A percentile compares a stretch with the other conserved stretches of the same genome.
Conservation (phyloP, 345 rosid species). For the Rhodomyrtus tomentosa region DNA sequence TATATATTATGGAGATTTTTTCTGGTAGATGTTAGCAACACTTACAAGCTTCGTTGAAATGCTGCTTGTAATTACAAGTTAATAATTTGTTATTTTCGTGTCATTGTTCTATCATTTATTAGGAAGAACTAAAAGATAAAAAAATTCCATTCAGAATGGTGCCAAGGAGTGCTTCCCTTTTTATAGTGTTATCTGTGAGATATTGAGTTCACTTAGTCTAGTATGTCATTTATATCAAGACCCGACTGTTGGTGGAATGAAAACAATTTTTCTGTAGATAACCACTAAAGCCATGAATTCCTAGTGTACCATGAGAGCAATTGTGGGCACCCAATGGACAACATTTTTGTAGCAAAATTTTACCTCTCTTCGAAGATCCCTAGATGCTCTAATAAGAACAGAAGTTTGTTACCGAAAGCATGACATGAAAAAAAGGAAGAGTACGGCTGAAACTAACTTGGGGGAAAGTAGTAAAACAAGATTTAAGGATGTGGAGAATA, state of each 20-base stretch:
- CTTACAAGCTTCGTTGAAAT: neutral
- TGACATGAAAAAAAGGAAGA: no score
- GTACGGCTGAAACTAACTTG: no score
- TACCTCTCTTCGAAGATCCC: no score
- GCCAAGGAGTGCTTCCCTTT: neutral
- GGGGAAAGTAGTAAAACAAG: no score
- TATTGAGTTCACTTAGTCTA: neutral
- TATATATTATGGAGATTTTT: neutral
- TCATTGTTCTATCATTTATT: neutral
- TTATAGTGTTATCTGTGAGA: neutral
- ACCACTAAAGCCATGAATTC: neutral
- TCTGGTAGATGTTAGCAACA: neutral
- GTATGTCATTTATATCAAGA: neutral
- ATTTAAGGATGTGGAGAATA: no score
- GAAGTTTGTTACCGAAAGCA: no score
- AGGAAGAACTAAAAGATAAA: neutral
- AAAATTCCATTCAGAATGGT: neutral
- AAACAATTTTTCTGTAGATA: neutral
- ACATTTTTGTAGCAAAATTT: neutral
- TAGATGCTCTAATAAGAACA: no score
- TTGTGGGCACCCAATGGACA: neutral
- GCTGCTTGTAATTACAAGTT: neutral
- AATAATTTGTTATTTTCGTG: neutral
- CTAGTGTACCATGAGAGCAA: no score
- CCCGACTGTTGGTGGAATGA: neutral